Evolutionary conservation across 1,139 yeast genomes (phyloP).

Genomic region (Suhomyces maxii): DNA sequence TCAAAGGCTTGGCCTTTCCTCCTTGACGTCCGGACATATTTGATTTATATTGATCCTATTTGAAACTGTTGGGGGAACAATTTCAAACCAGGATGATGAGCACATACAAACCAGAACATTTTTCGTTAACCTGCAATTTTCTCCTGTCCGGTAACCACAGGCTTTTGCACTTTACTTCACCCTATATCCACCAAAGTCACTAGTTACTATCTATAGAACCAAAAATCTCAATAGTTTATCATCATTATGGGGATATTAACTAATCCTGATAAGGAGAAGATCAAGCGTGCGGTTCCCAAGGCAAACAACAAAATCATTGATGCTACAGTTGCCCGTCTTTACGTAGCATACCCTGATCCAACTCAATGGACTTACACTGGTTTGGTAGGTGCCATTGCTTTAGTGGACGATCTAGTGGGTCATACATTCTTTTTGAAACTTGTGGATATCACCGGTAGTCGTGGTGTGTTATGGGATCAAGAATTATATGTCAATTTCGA

Average conservation of each 20-base stretch:
- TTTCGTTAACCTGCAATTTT: constrained; percentile 1
- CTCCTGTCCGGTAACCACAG: background rate
- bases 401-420: constrained; percentile 92
- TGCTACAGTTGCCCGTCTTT: constrained; percentile 86
- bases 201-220: background rate
- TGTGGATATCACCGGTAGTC: constrained; percentile 76
- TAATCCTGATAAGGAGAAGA: constrained; percentile 77
- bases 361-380: constrained; percentile 87
- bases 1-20: constrained; percentile 68
- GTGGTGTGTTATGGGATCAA: constrained; percentile 96
- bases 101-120: background rate
- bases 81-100: background rate
- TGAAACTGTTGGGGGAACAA: background rate
- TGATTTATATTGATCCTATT: background rate
- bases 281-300: constrained; percentile 87
- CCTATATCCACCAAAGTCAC: background rate
- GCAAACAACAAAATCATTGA: constrained; percentile 84
- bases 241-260: constrained; percentile 58
- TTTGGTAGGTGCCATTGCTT: constrained; percentile 77
- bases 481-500: constrained; percentile 86
- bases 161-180: background rate
- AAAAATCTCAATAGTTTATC: background rate
- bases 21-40: constrained; percentile 74
- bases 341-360: constrained; percentile 86
- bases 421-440: constrained; percentile 88